Evolutionary conservation across 2,329 filamentous ascomycete genomes (phyloP).

Genomic region (Metarhizium robertsii): DNA sequence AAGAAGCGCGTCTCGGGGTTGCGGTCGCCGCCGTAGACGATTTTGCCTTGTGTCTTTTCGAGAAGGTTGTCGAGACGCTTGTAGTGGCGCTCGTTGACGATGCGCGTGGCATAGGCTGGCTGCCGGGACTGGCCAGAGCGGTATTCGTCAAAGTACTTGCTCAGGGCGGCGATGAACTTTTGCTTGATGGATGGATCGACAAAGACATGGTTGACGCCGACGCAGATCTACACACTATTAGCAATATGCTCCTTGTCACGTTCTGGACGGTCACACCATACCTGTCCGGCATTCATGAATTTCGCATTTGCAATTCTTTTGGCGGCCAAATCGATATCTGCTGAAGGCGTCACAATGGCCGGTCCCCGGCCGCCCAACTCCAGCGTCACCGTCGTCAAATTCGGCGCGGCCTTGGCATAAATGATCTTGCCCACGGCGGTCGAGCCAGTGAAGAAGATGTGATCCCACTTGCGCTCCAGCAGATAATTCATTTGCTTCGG

Average conservation of each 20-base stretch:
- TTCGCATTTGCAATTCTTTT: slow-evolving; percentile 33
- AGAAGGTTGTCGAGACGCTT: slow-evolving; percentile 28
- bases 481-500: slow-evolving; percentile 26
- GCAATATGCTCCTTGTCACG: slow-evolving; percentile 13
- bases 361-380: slow-evolving; percentile 37
- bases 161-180: slow-evolving; percentile 24
- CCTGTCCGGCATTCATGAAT: slow-evolving; percentile 29
- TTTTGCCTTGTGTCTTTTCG: slow-evolving; percentile 23
- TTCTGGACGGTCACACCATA: slow-evolving; percentile 3
- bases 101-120: slow-evolving; percentile 15
- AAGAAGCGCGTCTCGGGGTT: slow-evolving; percentile 21
- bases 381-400: slow-evolving; percentile 33
- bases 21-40: slow-evolving; percentile 24
- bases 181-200: slow-evolving; percentile 29
- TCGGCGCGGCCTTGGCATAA: slow-evolving; percentile 29
- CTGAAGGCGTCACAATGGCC: slow-evolving; percentile 29
- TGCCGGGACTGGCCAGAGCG: slow-evolving; percentile 4
- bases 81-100: slow-evolving; percentile 33
- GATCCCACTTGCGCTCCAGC: slow-evolving; percentile 28
- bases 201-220: slow-evolving; percentile 32
- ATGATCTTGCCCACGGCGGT: slow-evolving; percentile 27
- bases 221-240: slow-evolving; percentile 16
- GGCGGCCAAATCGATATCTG: slow-evolving; percentile 31
- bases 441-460: slow-evolving; percentile 37
- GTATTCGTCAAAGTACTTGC: slow-evolving; percentile 21